A percentile compares a stretch with the other conserved stretches of the same genome.
Conservation (phyloP, 495 filamentous ascomycete species). For the Aspergillus kassunensis region DNA sequence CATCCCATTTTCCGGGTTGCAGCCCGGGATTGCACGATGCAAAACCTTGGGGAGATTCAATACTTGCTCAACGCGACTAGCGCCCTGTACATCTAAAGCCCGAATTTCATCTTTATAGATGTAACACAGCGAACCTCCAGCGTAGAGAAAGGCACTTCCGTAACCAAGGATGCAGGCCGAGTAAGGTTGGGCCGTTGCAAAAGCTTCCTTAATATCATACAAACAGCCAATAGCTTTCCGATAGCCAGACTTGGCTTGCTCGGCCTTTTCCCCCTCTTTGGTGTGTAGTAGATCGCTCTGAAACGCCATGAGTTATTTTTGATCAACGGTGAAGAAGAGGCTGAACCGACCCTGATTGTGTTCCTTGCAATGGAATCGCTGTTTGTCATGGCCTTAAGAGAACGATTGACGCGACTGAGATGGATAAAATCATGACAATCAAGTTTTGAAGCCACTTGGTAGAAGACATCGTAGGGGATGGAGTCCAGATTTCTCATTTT, state of each 20-base stretch:
- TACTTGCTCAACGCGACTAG: constrained; percentile 50
- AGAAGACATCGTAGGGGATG: constrained; percentile 62
- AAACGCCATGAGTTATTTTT: constrained; percentile 8
- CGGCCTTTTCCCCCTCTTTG: constrained; percentile 54
- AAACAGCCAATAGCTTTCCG: constrained; percentile 54
- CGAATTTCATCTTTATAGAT: constrained; percentile 54
- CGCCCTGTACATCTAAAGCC: constrained; percentile 57
- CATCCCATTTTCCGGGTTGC: constrained; percentile 23
- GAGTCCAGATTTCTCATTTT: constrained; percentile 29
- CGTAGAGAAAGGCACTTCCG: constrained; percentile 59
- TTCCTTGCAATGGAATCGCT: constrained; percentile 61
- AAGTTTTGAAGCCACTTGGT: constrained; percentile 48
- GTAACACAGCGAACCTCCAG: constrained; percentile 61
- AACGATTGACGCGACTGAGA: constrained; percentile 47
- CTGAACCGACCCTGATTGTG: constrained; percentile 51
- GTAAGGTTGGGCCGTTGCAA: constrained; percentile 60
- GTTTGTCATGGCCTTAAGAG: constrained; percentile 49
- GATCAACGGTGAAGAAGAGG: background rate
- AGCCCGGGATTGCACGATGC: constrained; percentile 25
- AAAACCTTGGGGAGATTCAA: constrained; percentile 52
- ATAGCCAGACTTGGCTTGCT: constrained; percentile 41
- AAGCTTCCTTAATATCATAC: constrained; percentile 57
- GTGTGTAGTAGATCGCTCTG: constrained; percentile 54
- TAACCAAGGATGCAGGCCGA: constrained; percentile 56
- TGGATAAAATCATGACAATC: constrained; percentile 40